Conservation (phyloP, 78 protist species). For the Ministeria vibrans region DNA sequence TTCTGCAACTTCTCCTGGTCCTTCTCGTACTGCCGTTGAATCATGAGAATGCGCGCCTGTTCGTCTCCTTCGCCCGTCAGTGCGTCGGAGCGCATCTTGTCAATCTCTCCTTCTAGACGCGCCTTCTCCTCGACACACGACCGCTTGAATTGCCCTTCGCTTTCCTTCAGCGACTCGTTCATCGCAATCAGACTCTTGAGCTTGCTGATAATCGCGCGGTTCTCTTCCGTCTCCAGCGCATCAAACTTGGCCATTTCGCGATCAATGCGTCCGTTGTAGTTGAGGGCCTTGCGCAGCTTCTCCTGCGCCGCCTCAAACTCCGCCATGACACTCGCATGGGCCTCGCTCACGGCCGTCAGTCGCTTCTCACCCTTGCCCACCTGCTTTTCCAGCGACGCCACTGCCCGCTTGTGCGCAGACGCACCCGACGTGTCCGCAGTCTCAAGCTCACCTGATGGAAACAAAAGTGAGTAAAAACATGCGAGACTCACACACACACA, state of each 20-base stretch:
- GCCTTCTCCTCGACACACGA: constrained; percentile 44
- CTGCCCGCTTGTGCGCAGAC: neutral
- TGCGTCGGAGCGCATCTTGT: neutral
- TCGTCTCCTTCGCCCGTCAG: neutral
- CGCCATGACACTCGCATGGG: neutral
- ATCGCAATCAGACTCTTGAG: constrained; percentile 36
- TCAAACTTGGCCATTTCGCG: constrained; percentile 37
- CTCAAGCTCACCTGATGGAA: neutral
- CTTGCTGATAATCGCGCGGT: constrained; percentile 33
- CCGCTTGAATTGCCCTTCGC: constrained; percentile 39
- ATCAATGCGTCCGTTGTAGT: constrained; percentile 38
- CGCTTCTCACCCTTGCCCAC: neutral
- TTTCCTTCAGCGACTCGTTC: constrained; percentile 43
- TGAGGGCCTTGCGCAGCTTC: constrained; percentile 12
- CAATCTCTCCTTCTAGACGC: constrained; percentile 41
- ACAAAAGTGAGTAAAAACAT: neutral
- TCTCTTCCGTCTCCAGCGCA: neutral
- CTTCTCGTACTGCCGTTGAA: constrained; percentile 34
- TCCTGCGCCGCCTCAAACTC: neutral
- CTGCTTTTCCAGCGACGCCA: constrained; percentile 1
- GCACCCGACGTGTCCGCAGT: no score
- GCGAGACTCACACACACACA: neutral
- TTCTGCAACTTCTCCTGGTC: constrained; percentile 9
- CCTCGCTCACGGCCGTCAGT: neutral
- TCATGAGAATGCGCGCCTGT: neutral